A percentile compares a stretch with the other conserved stretches of the same genome.
Evolutionary conservation across 2,329 filamentous ascomycete species (phyloP).

Genomic region (Penicillium concentricum): DNA sequence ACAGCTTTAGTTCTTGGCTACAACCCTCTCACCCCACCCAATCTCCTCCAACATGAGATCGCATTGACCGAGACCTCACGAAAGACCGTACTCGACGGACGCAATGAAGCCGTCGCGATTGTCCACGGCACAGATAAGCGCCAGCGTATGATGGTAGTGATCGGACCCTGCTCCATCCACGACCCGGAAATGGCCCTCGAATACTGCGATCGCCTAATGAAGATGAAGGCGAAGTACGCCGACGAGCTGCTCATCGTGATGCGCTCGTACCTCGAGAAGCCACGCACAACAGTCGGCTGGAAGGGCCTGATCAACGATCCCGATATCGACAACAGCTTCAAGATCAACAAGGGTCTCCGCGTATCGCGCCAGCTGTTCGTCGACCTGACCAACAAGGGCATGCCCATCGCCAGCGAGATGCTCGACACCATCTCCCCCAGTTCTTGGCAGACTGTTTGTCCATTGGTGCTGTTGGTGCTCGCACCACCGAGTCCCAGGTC

Average conservation of each 20-base stretch:
- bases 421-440: conserved; percentile 95
- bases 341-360: conserved; percentile 96
- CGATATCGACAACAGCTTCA: conserved; percentile 96
- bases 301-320: conserved; percentile 99
- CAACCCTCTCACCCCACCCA: conserved; percentile 88
- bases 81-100: conserved; percentile 57
- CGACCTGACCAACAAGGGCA: conserved; percentile 84
- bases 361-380: conserved; percentile 87
- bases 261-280: conserved; percentile 98
- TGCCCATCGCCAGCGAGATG: conserved; percentile 98
- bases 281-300: conserved; percentile 95
- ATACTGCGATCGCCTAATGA: conserved; percentile 82
- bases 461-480: conserved; percentile 89
- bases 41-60: conserved; percentile 94
- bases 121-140: conserved; percentile 59
- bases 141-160: conserved; percentile 69
- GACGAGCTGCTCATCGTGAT: conserved; percentile 92
- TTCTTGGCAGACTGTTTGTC: conserved; percentile 91
- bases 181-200: conserved; percentile 86
- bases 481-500: conserved; percentile 93
- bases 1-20: conserved; percentile 69
- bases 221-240: conserved; percentile 82
- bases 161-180: conserved; percentile 96
- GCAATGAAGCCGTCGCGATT: conserved; percentile 60
- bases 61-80: conserved; percentile 46